Percentiles rank a stretch among this genome's conserved stretches.
These are phyloP conservation scores for Gaillardinia entomophila DNA, from an alignment of 805 yeast species.

Conservation along the genomic window DNA sequence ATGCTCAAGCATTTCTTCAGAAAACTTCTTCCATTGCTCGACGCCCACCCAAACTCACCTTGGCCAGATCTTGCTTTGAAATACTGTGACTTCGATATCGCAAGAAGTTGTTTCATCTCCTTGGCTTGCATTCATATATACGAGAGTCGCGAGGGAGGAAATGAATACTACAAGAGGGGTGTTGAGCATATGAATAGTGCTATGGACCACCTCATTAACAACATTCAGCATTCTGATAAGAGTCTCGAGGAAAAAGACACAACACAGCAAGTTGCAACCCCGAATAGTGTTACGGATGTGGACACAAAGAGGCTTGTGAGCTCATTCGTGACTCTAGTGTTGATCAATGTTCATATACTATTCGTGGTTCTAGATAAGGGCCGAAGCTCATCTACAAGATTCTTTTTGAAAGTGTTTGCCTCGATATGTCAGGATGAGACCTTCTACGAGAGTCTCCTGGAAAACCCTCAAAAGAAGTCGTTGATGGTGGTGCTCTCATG, in stretches of 20 bases:
- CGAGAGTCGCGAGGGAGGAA: slow-evolving; percentile 44
- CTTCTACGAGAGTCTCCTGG: slow-evolving; percentile 37
- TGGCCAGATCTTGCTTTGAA: slow-evolving; percentile 56
- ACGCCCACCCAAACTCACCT: slow-evolving; percentile 56
- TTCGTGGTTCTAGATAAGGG: slow-evolving; percentile 53
- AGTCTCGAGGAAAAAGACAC: slow-evolving; percentile 26
- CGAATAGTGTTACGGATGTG: no score
- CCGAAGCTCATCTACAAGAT: slow-evolving; percentile 44
- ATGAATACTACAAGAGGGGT: slow-evolving; percentile 47
- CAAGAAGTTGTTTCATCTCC: slow-evolving; percentile 53
- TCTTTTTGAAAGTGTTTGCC: slow-evolving; percentile 44
- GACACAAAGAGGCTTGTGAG: slow-evolving; percentile 6
- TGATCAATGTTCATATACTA: slow-evolving; percentile 49
- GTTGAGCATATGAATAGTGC: slow-evolving; percentile 50
- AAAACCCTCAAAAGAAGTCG: slow-evolving; percentile 44
- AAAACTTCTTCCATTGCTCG: slow-evolving; percentile 46
- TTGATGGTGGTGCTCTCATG: slow-evolving; percentile 49
- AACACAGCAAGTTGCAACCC: no score
- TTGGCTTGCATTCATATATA: slow-evolving; percentile 54
- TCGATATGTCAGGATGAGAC: slow-evolving; percentile 40
- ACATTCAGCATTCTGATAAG: slow-evolving; percentile 33
- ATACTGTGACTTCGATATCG: slow-evolving; percentile 53
- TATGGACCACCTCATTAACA: slow-evolving; percentile 48
- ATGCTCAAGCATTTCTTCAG: slow-evolving; percentile 53
- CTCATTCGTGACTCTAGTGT: slow-evolving; percentile 40